Evolutionary conservation across 257 asterid species (phyloP).

Genomic region (Gentiana dahurica): DNA sequence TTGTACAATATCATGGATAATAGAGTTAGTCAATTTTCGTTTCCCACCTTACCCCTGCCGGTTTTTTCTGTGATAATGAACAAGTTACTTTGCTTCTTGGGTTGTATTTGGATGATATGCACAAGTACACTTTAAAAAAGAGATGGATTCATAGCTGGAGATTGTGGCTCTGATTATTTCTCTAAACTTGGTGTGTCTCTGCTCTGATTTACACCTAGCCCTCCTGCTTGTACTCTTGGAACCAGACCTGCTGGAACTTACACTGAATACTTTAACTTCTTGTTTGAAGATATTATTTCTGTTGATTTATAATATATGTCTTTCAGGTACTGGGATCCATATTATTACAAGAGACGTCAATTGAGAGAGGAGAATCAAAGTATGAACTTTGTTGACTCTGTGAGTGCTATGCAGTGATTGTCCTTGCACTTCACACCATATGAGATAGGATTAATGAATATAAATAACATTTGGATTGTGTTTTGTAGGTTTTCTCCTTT

Average conservation of each 20-base stretch:
- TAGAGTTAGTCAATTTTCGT: slow-evolving; percentile 9
- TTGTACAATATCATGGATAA: no score
- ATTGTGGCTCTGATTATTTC: slow-evolving; percentile 1
- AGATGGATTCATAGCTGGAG: no score
- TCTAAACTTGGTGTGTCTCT: background rate
- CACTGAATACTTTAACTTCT: background rate
- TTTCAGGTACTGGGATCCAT: slow-evolving; percentile 95
- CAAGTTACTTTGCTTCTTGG: slow-evolving; percentile 18
- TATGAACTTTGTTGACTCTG: slow-evolving; percentile 94
- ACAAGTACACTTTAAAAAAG: background rate
- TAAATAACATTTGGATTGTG: background rate
- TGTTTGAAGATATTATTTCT: slow-evolving; percentile 1
- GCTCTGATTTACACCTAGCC: no score
- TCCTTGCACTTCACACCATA: background rate
- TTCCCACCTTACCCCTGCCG: slow-evolving; percentile 5
- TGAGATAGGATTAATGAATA: background rate
- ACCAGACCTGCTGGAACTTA: no score
- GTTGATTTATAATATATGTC: background rate
- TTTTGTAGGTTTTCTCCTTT: slow-evolving; percentile 80
- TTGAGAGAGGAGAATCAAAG: slow-evolving; percentile 44
- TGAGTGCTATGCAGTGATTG: slow-evolving; percentile 22
- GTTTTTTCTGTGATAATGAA: slow-evolving; percentile 80
- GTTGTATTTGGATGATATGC: slow-evolving; percentile 9
- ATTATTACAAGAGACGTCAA: slow-evolving; percentile 69
- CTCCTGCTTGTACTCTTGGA: no score